Evolutionary conservation across 176 grass and related monocot genomes (phyloP).

Genomic region (Cocos nucifera): DNA sequence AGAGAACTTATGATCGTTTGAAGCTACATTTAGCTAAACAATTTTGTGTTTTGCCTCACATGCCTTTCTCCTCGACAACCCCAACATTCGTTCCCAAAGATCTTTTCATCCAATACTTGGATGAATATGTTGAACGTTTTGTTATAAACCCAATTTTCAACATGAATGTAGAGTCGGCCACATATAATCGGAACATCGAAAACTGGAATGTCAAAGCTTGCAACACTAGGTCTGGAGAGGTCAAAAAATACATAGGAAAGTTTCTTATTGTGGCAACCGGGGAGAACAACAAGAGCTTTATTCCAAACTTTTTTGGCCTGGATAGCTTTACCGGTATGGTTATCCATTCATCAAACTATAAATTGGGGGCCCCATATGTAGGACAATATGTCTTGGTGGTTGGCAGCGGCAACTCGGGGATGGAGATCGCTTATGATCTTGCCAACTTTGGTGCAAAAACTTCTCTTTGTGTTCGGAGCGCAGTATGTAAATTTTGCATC

Average conservation of each 20-base stretch:
- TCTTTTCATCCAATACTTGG: constrained; percentile 44
- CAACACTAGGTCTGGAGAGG: constrained; percentile 4
- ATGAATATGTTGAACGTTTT: constrained; percentile 36
- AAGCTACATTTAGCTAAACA: constrained; percentile 57
- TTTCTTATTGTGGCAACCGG: constrained; percentile 62
- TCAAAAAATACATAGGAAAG: constrained; percentile 15
- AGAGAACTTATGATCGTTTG: constrained; percentile 44
- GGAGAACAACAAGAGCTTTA: constrained; percentile 31
- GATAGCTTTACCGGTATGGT: constrained; percentile 31
- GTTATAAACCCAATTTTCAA: constrained; percentile 12
- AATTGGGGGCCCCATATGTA: constrained; percentile 12
- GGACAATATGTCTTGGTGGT: constrained; percentile 45
- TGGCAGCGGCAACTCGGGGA: constrained; percentile 63
- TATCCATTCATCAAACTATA: constrained; percentile 49
- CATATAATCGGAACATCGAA: constrained; percentile 14
- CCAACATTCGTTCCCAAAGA: constrained; percentile 40
- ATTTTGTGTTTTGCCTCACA: constrained; percentile 48
- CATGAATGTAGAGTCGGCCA: constrained; percentile 28
- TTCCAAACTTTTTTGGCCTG: constrained; percentile 32
- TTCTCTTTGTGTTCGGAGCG: constrained; percentile 35
- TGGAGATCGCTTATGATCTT: constrained; percentile 73
- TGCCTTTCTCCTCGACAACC: constrained; percentile 16
- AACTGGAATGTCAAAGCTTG: constrained; percentile 27
- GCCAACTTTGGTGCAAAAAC: constrained; percentile 29
- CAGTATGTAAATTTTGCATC: constrained; percentile 17